A percentile compares a stretch with the other conserved stretches of the same genome.
Conservation (phyloP, 2,329 filamentous ascomycete species). For the Chrysoporthe cubensis region DNA sequence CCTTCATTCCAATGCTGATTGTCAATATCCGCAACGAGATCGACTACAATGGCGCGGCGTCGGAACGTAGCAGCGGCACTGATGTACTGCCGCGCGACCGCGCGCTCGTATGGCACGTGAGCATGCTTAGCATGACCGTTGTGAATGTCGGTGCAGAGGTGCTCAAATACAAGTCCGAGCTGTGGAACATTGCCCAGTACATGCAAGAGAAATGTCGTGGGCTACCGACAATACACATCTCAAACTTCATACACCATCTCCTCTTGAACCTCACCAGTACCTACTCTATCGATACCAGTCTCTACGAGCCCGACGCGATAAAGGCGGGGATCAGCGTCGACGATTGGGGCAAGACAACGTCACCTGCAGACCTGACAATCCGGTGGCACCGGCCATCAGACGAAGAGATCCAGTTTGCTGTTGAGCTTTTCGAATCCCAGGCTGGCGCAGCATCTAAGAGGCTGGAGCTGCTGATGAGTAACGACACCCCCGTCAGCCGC, state of each 20-base stretch:
- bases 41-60: constrained; percentile 93
- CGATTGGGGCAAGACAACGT: constrained; percentile 83
- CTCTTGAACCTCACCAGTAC: constrained; percentile 93
- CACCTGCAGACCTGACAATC: constrained; percentile 77
- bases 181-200: constrained; percentile 89
- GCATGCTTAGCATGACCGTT: constrained; percentile 96
- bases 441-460: constrained; percentile 75
- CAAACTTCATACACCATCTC: constrained; percentile 96
- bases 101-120: constrained; percentile 90
- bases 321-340: constrained; percentile 71
- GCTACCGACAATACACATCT: constrained; percentile 92
- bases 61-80: constrained; percentile 88
- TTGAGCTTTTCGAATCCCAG: constrained; percentile 86
- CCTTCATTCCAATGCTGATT: constrained; percentile 87
- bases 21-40: constrained; percentile 95
- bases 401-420: constrained; percentile 84
- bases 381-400: constrained; percentile 81
- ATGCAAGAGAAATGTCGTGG: constrained; percentile 97
- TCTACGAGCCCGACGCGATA: constrained; percentile 81
- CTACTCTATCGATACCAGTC: constrained; percentile 85
- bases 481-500: constrained; percentile 79
- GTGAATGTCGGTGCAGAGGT: constrained; percentile 94
- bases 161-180: constrained; percentile 82
- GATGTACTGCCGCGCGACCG: constrained; percentile 93
- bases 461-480: constrained; percentile 78